These are phyloP conservation scores for Fulvia fulva DNA, from an alignment of 2,329 filamentous ascomycete species.

Conservation along the genomic window DNA sequence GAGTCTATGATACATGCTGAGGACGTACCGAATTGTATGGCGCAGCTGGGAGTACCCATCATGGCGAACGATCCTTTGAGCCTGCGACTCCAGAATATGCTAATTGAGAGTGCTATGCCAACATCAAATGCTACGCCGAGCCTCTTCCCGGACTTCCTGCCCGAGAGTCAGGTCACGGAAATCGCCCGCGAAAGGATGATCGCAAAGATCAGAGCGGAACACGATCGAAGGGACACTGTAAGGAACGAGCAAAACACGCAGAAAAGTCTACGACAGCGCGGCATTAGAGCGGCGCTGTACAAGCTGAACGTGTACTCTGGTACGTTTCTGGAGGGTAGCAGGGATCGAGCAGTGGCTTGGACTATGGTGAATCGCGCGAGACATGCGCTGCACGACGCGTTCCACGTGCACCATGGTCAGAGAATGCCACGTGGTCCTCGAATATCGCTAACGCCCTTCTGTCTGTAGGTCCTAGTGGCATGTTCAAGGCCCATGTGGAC, in stretches of 20 bases:
- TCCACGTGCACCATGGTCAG: too few species aligned
- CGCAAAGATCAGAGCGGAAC: background rate
- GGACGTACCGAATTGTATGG: background rate
- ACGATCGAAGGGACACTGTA: background rate
- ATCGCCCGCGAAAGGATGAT: background rate
- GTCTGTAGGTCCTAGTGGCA: slow-evolving; percentile 6
- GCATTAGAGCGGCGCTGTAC: slow-evolving; percentile 52
- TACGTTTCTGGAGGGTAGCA: too few species aligned
- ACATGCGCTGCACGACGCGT: too few species aligned
- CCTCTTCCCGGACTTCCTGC: background rate
- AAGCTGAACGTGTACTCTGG: slow-evolving; percentile 49
- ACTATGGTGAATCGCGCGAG: too few species aligned
- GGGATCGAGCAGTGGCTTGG: too few species aligned
- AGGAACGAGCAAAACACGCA: slow-evolving; percentile 7
- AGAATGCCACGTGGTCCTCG: too few species aligned
- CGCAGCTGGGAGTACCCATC: background rate
- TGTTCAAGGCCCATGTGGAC: slow-evolving; percentile 22
- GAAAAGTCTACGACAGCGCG: slow-evolving; percentile 8
- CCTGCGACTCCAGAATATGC: background rate
- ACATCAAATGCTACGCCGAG: background rate
- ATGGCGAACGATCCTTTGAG: background rate
- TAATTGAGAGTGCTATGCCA: background rate
- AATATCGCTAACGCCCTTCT: too few species aligned
- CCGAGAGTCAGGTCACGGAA: background rate
- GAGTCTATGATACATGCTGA: background rate